Evolutionary conservation across 768 basidiomycete species (phyloP), one percentile per base, ranked within the genome.

Genomic region (Boletus speciosus): DNA sequence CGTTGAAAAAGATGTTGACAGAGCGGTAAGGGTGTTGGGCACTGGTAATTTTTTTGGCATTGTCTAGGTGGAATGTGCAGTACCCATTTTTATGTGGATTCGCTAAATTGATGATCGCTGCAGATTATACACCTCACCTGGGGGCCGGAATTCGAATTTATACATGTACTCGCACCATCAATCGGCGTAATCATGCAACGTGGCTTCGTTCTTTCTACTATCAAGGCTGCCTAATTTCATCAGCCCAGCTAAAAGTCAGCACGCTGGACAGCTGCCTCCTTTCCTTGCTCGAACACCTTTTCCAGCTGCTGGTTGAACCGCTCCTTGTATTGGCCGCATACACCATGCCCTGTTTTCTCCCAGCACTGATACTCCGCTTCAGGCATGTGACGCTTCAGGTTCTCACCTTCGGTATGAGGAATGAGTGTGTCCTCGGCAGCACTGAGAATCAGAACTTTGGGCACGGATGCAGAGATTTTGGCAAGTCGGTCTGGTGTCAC

Each of bases 361-460:
- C 84, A 88, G 50, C 75, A 66, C n/a, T 81, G 66, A 38, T 82
- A 70, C 57, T 83, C 81, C 0, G 82, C 80, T 47, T 78, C 73
- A 1, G 76, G 71, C 86, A 90, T 91, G 37, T 71, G 61, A 10
- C 65, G 65, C 64, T 83, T 82, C 21, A 92, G 63, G 21, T 74
- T 68, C 7, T 66, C 60, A 23, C 84, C 85, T 50, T 85, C 80
- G 7, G 61, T 56, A 0, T 81, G 74, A 15, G 71, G 61, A 9
- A 92, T 76, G 3, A 92, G 67, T 45, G 78, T 57, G 62, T 91
- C 90, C 2, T 81, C 67, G 54, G 86, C 82, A 3, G 87, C 90
- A 0, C 85, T 86, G n/a, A 90, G 62, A 35, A 81, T 83, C 31
- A 77, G 61, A 8, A 90, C 76, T 63, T 88, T 89, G 11, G 88